Evolutionary conservation across 257 asterid genomes (phyloP).

Genomic region (Fraxinus quadrangulata): DNA sequence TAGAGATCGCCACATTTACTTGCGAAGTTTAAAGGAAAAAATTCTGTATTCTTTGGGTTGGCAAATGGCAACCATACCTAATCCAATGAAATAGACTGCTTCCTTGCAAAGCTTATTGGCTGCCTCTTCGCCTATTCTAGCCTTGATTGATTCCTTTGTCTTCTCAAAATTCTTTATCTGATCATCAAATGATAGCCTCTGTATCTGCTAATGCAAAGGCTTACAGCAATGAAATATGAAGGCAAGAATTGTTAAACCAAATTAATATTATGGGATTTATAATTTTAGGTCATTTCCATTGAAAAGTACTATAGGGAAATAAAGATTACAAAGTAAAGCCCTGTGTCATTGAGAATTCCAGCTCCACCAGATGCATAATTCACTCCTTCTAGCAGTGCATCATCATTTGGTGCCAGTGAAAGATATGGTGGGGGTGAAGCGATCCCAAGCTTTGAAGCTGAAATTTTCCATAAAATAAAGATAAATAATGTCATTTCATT

Average conservation of each 20-base stretch:
- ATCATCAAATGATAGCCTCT: conserved; percentile 71
- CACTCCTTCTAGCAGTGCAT: conserved; percentile 68
- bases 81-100: conserved; percentile 66
- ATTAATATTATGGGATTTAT: not conserved
- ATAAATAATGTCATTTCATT: not conserved
- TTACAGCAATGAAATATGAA: not conserved
- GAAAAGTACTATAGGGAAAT: not conserved
- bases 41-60: not conserved
- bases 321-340: conserved; percentile 66
- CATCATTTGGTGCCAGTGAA: conserved; percentile 57
- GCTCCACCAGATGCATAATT: conserved; percentile 94
- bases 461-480: not conserved
- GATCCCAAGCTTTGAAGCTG: conserved; percentile 74
- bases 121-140: conserved; percentile 59
- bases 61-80: conserved; percentile 43
- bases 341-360: conserved; percentile 84
- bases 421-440: conserved; percentile 76
- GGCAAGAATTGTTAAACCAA: not conserved
- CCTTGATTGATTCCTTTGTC: conserved; percentile 52
- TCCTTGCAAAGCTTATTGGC: conserved; percentile 56
- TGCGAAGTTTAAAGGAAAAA: no score
- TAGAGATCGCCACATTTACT: no score
- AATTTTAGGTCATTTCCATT: not conserved
- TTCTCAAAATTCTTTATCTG: conserved; percentile 58
- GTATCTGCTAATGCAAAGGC: conserved; percentile 38